phyloP scores from a whole-genome alignment of 2,329 filamentous ascomycete genomes.

The Penicillium crustosum region DNA sequence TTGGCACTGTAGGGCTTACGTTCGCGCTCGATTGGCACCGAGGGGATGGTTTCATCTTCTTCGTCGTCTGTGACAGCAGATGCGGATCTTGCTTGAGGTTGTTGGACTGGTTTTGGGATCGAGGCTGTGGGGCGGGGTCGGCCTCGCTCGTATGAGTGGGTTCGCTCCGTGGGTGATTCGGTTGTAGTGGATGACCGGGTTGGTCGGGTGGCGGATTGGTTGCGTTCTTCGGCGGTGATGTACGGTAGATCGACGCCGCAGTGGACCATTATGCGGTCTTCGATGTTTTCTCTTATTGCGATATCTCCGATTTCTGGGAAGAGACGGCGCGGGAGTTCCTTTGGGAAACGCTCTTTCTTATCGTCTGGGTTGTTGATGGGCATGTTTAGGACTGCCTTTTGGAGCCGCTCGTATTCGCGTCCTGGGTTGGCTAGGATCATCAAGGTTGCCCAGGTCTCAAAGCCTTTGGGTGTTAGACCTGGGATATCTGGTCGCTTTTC shows the following conservation, averaged over 20 bases:
- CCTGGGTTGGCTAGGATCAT: conserved; percentile 76
- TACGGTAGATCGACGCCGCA: conserved; percentile 49
- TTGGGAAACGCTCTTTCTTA: conserved; percentile 71
- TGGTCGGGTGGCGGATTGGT: conserved; percentile 24
- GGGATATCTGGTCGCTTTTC: conserved; percentile 60
- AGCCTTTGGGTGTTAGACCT: conserved; percentile 66
- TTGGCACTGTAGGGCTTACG: conserved; percentile 63
- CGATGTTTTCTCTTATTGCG: conserved; percentile 59
- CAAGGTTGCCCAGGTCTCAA: conserved; percentile 68
- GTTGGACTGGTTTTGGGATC: conserved; percentile 11
- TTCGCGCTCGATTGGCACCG: conserved; percentile 62
- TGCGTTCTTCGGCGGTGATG: conserved; percentile 39
- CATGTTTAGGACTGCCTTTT: conserved; percentile 66
- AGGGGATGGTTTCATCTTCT: conserved; percentile 44
- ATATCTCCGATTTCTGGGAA: conserved; percentile 63
- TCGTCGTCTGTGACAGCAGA: conserved; percentile 39
- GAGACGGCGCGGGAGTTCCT: conserved; percentile 71
- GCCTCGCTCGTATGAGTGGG: conserved; percentile 24
- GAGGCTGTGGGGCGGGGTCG: conserved; percentile 43
- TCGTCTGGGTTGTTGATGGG: conserved; percentile 68
- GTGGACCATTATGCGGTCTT: conserved; percentile 58
- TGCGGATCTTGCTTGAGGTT: conserved; percentile 24
- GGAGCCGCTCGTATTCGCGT: conserved; percentile 68
- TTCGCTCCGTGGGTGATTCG: conserved; percentile 12
- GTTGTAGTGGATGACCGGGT: conserved; percentile 22